Conservation (phyloP, 768 basidiomycete genomes). For the Trametes cingulata region DNA sequence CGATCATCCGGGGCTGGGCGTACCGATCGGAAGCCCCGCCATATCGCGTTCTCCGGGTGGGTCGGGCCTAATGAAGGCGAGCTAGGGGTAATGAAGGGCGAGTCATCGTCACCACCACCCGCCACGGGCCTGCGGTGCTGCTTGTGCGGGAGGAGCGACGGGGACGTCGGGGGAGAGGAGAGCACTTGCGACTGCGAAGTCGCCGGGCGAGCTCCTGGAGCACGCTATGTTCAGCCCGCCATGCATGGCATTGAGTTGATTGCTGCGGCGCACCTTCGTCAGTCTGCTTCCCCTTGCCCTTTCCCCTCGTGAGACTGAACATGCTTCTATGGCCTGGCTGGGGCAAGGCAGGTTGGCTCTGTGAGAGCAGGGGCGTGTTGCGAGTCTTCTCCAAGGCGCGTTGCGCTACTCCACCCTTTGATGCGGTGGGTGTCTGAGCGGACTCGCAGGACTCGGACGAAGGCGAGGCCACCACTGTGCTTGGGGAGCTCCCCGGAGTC, state of each 20-base stretch:
- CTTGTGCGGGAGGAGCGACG: slow-evolving; percentile 1
- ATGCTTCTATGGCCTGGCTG: slow-evolving; percentile 46
- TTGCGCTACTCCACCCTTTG: slow-evolving; percentile 24
- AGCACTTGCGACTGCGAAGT: slow-evolving; percentile 28
- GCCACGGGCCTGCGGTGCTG: background rate
- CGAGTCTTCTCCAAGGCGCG: slow-evolving; percentile 53
- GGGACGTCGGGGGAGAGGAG: slow-evolving; percentile 9
- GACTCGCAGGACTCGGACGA: background rate
- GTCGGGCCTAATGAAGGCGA: slow-evolving; percentile 54
- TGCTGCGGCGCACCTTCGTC: slow-evolving; percentile 12
- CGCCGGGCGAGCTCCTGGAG: slow-evolving; percentile 18
- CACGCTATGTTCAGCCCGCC: background rate
- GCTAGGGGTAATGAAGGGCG: slow-evolving; percentile 72
- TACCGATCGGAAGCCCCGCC: slow-evolving; percentile 74
- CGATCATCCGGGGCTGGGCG: slow-evolving; percentile 27
- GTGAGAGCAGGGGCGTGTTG: slow-evolving; percentile 43
- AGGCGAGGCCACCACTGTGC: slow-evolving; percentile 5
- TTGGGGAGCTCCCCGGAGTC: slow-evolving; percentile 13
- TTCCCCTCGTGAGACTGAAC: slow-evolving; percentile 57
- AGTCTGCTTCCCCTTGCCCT: slow-evolving; percentile 41
- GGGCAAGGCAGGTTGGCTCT: slow-evolving; percentile 35
- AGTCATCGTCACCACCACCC: slow-evolving; percentile 44
- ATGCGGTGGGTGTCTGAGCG: slow-evolving; percentile 14
- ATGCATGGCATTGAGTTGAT: background rate
- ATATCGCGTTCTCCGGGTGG: slow-evolving; percentile 49